A percentile compares a stretch with the other conserved stretches of the same genome.
phyloP scores from a whole-genome alignment of 2,329 filamentous ascomycete genomes.

The Ceratocystiopsis minuta region DNA sequence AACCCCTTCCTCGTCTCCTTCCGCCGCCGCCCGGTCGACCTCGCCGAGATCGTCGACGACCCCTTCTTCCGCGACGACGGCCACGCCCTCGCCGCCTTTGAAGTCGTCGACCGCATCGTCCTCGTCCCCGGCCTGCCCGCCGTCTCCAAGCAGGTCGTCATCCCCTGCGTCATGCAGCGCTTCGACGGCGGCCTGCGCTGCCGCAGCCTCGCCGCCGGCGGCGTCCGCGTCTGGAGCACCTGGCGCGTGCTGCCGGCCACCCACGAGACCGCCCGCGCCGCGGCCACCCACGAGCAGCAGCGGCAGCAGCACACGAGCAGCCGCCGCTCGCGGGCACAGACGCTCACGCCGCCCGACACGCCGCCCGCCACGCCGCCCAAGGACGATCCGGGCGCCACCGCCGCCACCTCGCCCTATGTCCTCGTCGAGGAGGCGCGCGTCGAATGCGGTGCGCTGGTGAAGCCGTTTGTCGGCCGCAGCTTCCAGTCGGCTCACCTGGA shows the following conservation, averaged over 20 bases:
- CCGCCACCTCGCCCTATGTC: slow-evolving; percentile 13
- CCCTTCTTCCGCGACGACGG: slow-evolving; percentile 22
- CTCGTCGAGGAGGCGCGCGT: slow-evolving; percentile 18
- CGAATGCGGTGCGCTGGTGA: slow-evolving; percentile 17
- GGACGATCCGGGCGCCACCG: neutral
- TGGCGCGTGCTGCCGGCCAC: slow-evolving; percentile 13
- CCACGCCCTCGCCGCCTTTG: slow-evolving; percentile 14
- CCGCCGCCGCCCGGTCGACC: slow-evolving; percentile 17
- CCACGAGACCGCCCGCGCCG: neutral
- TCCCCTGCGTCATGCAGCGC: slow-evolving; percentile 26
- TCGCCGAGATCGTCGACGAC: slow-evolving; percentile 19
- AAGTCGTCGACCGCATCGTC: slow-evolving; percentile 19
- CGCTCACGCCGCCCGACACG: neutral
- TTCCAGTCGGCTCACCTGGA: slow-evolving; percentile 16
- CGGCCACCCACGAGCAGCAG: too few relatives aligned
- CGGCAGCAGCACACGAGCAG: too few relatives aligned
- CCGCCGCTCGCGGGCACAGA: neutral
- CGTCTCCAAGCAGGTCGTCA: slow-evolving; percentile 20
- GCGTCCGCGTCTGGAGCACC: slow-evolving; percentile 24
- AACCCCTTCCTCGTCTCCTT: slow-evolving; percentile 22
- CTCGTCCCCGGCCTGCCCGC: slow-evolving; percentile 21
- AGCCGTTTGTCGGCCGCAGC: slow-evolving; percentile 17
- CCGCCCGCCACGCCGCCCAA: neutral
- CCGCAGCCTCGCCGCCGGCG: slow-evolving; percentile 23
- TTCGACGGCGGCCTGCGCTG: slow-evolving; percentile 23